phyloP scores from a whole-genome alignment of 164 flowering plant species.

The Paratinospora sagittata region DNA sequence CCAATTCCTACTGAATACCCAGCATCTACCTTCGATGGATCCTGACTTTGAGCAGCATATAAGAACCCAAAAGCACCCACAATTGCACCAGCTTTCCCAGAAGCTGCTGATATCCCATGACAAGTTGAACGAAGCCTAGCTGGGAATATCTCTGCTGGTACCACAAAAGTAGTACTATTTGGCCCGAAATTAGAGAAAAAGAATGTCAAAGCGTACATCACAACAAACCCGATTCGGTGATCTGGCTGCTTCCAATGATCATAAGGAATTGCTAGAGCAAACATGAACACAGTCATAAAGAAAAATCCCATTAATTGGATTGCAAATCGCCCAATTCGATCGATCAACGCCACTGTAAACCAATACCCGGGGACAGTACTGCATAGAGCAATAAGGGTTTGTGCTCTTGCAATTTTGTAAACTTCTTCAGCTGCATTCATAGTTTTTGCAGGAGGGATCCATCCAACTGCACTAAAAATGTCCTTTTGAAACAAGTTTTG shows the following conservation, averaged over 20 bases:
- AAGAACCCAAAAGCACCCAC: conserved; percentile 71
- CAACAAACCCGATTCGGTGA: conserved; percentile 53
- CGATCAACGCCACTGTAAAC: conserved; percentile 74
- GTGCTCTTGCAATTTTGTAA: conserved; percentile 51
- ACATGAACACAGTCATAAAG: conserved; percentile 81
- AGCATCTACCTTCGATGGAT: conserved; percentile 41
- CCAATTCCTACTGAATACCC: conserved; percentile 76
- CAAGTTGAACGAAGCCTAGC: conserved; percentile 65
- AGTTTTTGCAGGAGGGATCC: conserved; percentile 50
- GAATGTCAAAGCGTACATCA: conserved; percentile 57
- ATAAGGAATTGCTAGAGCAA: conserved; percentile 64
- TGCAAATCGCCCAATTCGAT: conserved; percentile 50
- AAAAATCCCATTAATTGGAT: conserved; percentile 71
- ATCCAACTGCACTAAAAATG: conserved; percentile 60
- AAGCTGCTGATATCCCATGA: conserved; percentile 70
- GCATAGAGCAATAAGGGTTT: conserved; percentile 60
- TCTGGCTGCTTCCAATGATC: conserved; percentile 48
- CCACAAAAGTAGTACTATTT: conserved; percentile 62
- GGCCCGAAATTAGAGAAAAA: conserved; percentile 76
- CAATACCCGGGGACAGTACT: conserved; percentile 88
- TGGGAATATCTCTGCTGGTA: conserved; percentile 74
- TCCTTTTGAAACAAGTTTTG: conserved; percentile 76
- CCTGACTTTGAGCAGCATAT: conserved; percentile 52
- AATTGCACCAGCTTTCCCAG: conserved; percentile 66
- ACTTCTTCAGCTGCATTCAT: conserved; percentile 65